Percentiles rank a stretch among this genome's conserved stretches.
phyloP scores from a whole-genome alignment of 306 rosid species.

The Cicer bijugum region DNA sequence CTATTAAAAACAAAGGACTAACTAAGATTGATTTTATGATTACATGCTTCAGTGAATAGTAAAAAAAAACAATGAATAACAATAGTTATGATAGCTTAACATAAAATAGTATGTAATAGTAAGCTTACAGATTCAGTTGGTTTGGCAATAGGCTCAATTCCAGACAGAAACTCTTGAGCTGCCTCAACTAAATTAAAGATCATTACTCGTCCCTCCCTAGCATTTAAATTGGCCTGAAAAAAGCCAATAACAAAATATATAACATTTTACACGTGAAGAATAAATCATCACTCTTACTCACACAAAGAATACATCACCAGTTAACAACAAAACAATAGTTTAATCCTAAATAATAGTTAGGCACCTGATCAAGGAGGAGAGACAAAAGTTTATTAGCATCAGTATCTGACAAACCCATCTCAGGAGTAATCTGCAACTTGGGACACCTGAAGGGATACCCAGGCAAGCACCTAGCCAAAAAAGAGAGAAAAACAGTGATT shows the following conservation, averaged over 20 bases:
- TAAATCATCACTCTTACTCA: not conserved
- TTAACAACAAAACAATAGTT: conserved; percentile 34
- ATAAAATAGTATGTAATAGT: conserved; percentile 25
- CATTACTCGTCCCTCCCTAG: conserved; percentile 95
- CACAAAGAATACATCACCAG: conserved; percentile 17
- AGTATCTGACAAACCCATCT: conserved; percentile 65
- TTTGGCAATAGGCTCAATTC: conserved; percentile 68
- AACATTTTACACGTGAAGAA: conserved; percentile 7
- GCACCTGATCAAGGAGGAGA: conserved; percentile 84
- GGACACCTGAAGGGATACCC: conserved; percentile 96
- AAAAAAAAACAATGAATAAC: conserved; percentile 28
- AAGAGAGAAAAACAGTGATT: conserved; percentile 15
- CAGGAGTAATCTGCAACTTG: conserved; percentile 79
- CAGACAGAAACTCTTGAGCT: conserved; percentile 93
- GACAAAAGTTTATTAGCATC: conserved; percentile 73
- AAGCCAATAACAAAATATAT: conserved; percentile 30
- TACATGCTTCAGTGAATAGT: conserved; percentile 21
- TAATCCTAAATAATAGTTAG: conserved; percentile 12
- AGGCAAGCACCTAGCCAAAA: conserved; percentile 70
- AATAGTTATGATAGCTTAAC: conserved; percentile 11
- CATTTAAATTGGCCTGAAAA: conserved; percentile 81
- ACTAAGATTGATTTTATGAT: conserved; percentile 15
- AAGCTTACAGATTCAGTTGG: conserved; percentile 63
- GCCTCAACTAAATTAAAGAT: conserved; percentile 95
- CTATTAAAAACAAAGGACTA: conserved; percentile 24